Base-by-base conservation (phyloP, 1,139 yeast species). In the Pichia sp. region DNA sequence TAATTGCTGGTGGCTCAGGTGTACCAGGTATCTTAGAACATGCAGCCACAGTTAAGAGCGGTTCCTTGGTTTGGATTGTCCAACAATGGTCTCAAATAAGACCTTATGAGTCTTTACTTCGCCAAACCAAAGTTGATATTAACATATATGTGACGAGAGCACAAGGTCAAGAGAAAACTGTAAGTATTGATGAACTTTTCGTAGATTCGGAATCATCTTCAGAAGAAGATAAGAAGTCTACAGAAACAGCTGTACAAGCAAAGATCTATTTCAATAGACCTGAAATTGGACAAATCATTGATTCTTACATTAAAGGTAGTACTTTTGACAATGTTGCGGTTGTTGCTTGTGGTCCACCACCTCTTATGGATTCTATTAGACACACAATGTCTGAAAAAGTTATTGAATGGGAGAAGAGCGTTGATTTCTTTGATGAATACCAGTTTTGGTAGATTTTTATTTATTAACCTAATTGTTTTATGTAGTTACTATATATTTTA, bases 1-100 rank as follows among this genome's bases (percentile, higher is more conserved):
- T 82, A 36, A 52, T 82, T 40, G 77, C 81, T 1, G 84, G 88
- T 47, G 89, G 89, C 35, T 76, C 79, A 43, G 94, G 93, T 49
- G 69, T 82, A 46, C 84, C 93, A 3, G 82, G 83, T 25, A 40
- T 47, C 25, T 66, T 60, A 43, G 62, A 64, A 34, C 71, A 18
- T 49, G 67, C 67, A 4, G 51, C 57, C 28, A 59, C 61, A 35
- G 53, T 36, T 5, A 17, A 41, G 2, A 17, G 21, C 2, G 43
- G 41, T 21, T 35, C 30, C 22, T 32, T 49, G n/a, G 28, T 49
- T n/a, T 49, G 48, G 49, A 32, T 51, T 23, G 35, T 41, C 2
- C 44, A 31, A 31, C 36, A 31, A 9, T 18, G 43, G 11, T 12
- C 36, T 3, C 30, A 30, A 3, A 37, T 44, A 18, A 38, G 31